A percentile compares a stretch with the other conserved stretches of the same genome.
phyloP scores from a whole-genome alignment of 2,329 filamentous ascomycete species.

The Penicillium sp. region DNA sequence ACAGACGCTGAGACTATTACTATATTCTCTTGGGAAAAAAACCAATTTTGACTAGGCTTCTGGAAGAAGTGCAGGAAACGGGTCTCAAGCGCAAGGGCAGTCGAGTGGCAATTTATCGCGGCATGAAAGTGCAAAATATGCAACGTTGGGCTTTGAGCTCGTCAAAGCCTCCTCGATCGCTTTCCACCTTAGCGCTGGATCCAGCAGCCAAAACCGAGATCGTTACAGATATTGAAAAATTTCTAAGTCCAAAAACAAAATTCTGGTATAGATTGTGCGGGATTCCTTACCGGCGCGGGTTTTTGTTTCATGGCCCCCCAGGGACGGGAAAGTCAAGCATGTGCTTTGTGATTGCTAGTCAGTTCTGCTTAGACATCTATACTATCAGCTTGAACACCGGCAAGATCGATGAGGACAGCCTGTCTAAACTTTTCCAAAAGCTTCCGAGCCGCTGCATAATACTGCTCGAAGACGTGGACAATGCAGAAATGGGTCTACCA shows the following conservation, averaged over 20 bases:
- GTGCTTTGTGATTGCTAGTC: not conserved
- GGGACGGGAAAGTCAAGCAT: not conserved
- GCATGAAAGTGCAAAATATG: not conserved
- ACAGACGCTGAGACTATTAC: not conserved
- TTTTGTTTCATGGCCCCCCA: not conserved
- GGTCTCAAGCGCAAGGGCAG: not conserved
- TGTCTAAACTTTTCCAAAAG: conserved; percentile 55
- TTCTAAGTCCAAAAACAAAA: not conserved
- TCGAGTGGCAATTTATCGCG: not conserved
- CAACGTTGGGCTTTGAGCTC: not conserved
- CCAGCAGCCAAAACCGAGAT: not conserved
- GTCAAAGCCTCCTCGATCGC: not conserved
- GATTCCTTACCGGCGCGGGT: not conserved
- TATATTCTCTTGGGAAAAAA: not conserved
- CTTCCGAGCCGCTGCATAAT: conserved; percentile 65
- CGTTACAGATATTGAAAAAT: not conserved
- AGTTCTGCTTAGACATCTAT: conserved; percentile 56
- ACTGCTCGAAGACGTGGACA: conserved; percentile 68
- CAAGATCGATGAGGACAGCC: conserved; percentile 61
- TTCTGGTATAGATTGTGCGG: not conserved
- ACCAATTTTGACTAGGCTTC: not conserved
- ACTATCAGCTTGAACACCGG: conserved; percentile 60
- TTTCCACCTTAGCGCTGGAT: not conserved
- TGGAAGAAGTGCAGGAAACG: not conserved
- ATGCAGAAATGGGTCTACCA: not conserved